Conservation (phyloP, 257 asterid species). For the Solanum medicagineum region DNA sequence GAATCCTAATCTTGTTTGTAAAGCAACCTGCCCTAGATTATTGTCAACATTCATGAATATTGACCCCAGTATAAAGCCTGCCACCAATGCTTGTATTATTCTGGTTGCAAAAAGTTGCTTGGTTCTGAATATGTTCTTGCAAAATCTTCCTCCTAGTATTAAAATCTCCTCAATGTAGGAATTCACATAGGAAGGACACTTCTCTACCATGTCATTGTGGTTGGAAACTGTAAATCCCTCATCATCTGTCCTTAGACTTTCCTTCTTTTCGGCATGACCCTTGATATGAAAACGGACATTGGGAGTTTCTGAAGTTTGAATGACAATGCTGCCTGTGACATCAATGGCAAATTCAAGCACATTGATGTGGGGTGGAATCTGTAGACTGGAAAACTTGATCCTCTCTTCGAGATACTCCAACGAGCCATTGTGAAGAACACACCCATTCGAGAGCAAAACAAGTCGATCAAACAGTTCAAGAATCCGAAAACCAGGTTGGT, state of each 20-base stretch:
- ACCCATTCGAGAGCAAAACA: conserved; percentile 50
- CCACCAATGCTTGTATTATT: conserved; percentile 39
- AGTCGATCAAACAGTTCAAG: conserved; percentile 59
- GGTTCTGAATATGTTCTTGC: conserved; percentile 63
- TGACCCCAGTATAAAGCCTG: conserved; percentile 57
- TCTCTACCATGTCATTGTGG: neutral
- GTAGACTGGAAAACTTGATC: conserved; percentile 26
- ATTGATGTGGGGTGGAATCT: conserved; percentile 52
- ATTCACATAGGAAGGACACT: conserved; percentile 21
- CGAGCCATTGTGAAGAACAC: conserved; percentile 51
- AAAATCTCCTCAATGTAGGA: conserved; percentile 29
- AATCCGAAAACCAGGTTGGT: conserved; percentile 79
- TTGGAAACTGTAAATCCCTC: neutral
- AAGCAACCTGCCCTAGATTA: conserved; percentile 21
- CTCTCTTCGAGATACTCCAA: conserved; percentile 31
- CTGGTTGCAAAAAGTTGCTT: conserved; percentile 64
- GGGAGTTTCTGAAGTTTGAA: conserved; percentile 14
- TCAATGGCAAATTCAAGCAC: conserved; percentile 78
- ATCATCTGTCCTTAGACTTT: neutral
- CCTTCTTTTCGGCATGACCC: neutral
- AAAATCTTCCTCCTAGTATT: conserved; percentile 50
- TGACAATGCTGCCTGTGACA: conserved; percentile 7
- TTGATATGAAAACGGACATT: neutral
- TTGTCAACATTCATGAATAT: conserved; percentile 51
- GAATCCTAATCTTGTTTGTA: conserved; percentile 63